Conservation (phyloP, 768 basidiomycete species). For the Hortiboletus flavorubellus region DNA sequence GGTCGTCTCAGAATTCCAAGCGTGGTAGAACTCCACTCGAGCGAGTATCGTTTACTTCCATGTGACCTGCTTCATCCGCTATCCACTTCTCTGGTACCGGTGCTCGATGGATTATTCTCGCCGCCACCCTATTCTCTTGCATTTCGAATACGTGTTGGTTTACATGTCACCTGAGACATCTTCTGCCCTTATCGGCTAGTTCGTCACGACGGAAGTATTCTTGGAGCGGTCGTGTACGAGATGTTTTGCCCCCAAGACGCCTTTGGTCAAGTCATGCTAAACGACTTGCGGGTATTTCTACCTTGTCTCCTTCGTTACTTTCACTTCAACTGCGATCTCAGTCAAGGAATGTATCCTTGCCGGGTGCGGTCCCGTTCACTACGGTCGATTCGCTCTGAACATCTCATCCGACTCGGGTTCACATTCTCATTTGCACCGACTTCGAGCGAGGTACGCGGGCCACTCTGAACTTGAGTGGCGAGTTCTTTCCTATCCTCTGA, state of each 20-base stretch:
- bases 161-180: too few species aligned
- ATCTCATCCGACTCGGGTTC: slow-evolving; percentile 60
- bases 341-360: slow-evolving; percentile 66
- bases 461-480: slow-evolving; percentile 53
- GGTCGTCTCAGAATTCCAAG: too few species aligned
- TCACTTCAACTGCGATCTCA: slow-evolving; percentile 26
- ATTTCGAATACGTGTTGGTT: too few species aligned
- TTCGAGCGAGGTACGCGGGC: slow-evolving; percentile 60
- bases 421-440: too few species aligned
- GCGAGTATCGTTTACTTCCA: too few species aligned
- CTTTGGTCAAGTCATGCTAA: slow-evolving; percentile 90
- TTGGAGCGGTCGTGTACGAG: slow-evolving; percentile 73
- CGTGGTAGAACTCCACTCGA: too few species aligned
- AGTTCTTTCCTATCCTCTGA: slow-evolving; percentile 1
- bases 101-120: too few species aligned
- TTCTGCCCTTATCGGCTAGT: too few species aligned
- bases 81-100: too few species aligned
- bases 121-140: too few species aligned
- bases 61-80: too few species aligned
- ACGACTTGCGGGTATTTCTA: slow-evolving; percentile 69
- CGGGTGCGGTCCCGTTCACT: too few species aligned
- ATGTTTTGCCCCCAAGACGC: slow-evolving; percentile 86
- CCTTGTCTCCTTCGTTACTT: background rate
- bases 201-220: slow-evolving; percentile 8
- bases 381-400: slow-evolving; percentile 43